These are phyloP conservation scores for Wickerhamomyces pijperi DNA, from an alignment of 805 yeast species.

Conservation along the genomic window DNA sequence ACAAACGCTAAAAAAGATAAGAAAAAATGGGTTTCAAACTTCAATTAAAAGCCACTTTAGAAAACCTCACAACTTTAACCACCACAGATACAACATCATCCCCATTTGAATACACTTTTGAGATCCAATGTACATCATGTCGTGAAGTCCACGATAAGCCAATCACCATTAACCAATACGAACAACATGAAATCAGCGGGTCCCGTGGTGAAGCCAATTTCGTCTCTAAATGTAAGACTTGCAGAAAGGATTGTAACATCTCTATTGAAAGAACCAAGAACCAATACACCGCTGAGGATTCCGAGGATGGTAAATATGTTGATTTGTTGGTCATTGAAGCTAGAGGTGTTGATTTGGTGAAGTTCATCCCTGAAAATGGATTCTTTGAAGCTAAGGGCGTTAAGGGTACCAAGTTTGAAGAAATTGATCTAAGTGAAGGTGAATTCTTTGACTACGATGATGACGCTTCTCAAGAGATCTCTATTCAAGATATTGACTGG, in stretches of 20 bases:
- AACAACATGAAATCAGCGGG: constrained; percentile 51
- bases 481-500: constrained; percentile 68
- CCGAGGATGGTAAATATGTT: constrained; percentile 29
- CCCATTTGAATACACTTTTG: constrained; percentile 72
- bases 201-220: constrained; percentile 80
- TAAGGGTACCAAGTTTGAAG: constrained; percentile 42
- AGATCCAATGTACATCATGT: constrained; percentile 67
- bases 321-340: constrained; percentile 63
- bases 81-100: constrained; percentile 47
- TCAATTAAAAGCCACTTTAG: constrained; percentile 24
- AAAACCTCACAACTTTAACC: constrained; percentile 28
- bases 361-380: constrained; percentile 55
- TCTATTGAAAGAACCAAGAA: constrained; percentile 15
- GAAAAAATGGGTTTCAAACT: constrained; percentile 16
- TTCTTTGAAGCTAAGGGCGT: constrained; percentile 43
- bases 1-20: too few species aligned
- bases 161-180: constrained; percentile 57
- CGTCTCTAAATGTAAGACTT: constrained; percentile 62
- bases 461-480: constrained; percentile 65
- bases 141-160: constrained; percentile 66
- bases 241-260: constrained; percentile 26
- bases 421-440: constrained; percentile 62
- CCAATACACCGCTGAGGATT: constrained; percentile 8
- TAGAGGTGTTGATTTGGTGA: constrained; percentile 69
- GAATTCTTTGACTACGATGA: constrained; percentile 98